phyloP scores from a whole-genome alignment of 768 basidiomycete species.

The Suillus ampliporus region DNA sequence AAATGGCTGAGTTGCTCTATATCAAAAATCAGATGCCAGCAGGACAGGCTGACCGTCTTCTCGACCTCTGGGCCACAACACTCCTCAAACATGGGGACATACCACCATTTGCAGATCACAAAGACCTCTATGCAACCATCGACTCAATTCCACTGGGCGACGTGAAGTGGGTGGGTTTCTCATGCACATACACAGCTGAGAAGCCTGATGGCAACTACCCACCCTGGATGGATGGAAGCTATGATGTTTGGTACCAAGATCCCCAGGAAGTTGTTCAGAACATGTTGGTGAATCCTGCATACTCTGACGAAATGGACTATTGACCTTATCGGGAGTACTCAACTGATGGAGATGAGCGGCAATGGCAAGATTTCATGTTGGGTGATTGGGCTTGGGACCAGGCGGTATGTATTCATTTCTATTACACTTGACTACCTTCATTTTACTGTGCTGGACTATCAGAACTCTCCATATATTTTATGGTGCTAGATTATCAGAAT shows the following conservation, averaged over 20 bases:
- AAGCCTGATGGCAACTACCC: constrained; percentile 11
- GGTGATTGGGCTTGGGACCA: constrained; percentile 22
- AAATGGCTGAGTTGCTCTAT: constrained; percentile 35
- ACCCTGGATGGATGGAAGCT: constrained; percentile 40
- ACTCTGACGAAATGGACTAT: constrained; percentile 24
- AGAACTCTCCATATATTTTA: too few relatives aligned
- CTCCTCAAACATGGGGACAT: constrained; percentile 19
- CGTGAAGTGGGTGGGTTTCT: constrained; percentile 35
- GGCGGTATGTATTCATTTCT: constrained; percentile 7
- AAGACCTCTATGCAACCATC: constrained; percentile 30
- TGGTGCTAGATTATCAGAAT: too few relatives aligned
- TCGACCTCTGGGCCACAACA: constrained; percentile 33
- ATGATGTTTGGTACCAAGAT: constrained; percentile 34
- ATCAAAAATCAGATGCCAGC: constrained; percentile 31
- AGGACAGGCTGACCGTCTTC: constrained; percentile 20
- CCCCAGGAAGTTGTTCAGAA: constrained; percentile 21
- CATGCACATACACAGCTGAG: constrained; percentile 22
- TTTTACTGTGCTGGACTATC: too few relatives aligned
- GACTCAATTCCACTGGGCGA: constrained; percentile 32
- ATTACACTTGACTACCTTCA: too few relatives aligned
- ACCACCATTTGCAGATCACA: constrained; percentile 30
- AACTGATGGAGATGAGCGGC: constrained; percentile 5
- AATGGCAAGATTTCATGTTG: constrained; percentile 15
- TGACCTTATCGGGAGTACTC: constrained; percentile 22
- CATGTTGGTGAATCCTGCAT: constrained; percentile 29